phyloP scores from a whole-genome alignment of 169 alveolate species.

The Eimeria acervulina region DNA sequence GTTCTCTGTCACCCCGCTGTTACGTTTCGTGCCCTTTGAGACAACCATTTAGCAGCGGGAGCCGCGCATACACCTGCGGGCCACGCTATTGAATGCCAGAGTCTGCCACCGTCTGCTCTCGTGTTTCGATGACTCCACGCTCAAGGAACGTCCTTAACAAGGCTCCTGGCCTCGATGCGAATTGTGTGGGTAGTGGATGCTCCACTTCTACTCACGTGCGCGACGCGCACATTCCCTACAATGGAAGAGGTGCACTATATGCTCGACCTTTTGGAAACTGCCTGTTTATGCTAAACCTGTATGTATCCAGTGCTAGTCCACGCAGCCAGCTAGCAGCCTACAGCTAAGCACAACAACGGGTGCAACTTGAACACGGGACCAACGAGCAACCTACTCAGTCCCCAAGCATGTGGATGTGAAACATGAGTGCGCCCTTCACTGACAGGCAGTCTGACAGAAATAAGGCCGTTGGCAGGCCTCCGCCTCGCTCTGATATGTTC shows the following conservation, averaged over 20 bases:
- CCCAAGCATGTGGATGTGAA: neutral
- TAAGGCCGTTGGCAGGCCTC: neutral
- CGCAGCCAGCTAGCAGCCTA: neutral
- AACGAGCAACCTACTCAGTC: neutral
- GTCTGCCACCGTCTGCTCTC: neutral
- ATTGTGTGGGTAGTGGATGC: neutral
- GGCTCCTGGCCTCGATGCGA: neutral
- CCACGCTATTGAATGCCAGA: neutral
- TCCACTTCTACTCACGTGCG: neutral
- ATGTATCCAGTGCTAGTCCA: neutral
- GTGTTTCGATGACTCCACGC: neutral
- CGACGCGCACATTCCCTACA: neutral
- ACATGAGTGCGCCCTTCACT: neutral
- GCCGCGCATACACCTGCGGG: neutral
- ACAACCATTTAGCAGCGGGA: neutral
- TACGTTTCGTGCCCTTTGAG: neutral
- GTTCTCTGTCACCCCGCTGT: neutral
- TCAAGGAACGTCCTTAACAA: no score
- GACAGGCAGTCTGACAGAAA: slow-evolving; percentile 12
- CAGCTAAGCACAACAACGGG: neutral
- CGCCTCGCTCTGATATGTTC: slow-evolving; percentile 12
- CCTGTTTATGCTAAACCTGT: neutral
- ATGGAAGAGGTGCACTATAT: neutral
- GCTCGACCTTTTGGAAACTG: neutral
- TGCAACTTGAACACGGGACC: neutral